Evolutionary conservation across 495 filamentous ascomycete species (phyloP), one percentile per base, ranked within the genome.

Genomic region (Platismatia glauca): DNA sequence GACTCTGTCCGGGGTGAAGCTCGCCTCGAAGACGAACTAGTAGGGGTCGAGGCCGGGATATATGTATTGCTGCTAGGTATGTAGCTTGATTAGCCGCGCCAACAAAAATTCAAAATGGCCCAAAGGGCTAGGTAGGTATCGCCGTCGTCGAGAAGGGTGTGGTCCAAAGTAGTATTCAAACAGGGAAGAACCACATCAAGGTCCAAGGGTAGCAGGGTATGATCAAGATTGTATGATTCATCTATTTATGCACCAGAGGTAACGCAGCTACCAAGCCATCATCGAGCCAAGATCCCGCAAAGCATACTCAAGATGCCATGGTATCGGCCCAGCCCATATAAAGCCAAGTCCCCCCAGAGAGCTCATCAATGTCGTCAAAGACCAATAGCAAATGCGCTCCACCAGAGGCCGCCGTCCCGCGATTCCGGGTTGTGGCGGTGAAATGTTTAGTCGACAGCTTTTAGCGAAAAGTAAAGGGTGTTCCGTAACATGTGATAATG

Each of bases 211-310:
- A 35, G 58, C 58, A 18, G 18, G 38, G 15, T 41, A 41, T 41
- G 38, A 41, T 41, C 38, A 41, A 41, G 38, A 41, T 44, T 7
- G 9, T 44, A 24, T 22, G 8, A 24, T 48, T 24, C 8, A 48
- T 48, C 44, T 48, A 48, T 48, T 22, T 48, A 48, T 48, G 22
- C 44, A 13, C 18, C 18, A 11, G n/a, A 33, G 7, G 38, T 33
- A 13, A 9, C 11, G 57, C 58, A 46, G 24, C 41, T 24, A 46
- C 6, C 22, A 20, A 46, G 57, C 27, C 27, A 59, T 44, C 24
- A 59, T 44, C 27, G 18, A 61, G 59, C 50, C 50, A 61, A 61
- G 35, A 61, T 61, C 16, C 53, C 8, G 48, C 48, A 37, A 55
- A 38, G 59, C 59, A 55, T 41, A 35, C 59, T 22, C 24, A 56